Conservation (phyloP, 371 early-diverging fungal genomes). For the Mucor irregularis region DNA sequence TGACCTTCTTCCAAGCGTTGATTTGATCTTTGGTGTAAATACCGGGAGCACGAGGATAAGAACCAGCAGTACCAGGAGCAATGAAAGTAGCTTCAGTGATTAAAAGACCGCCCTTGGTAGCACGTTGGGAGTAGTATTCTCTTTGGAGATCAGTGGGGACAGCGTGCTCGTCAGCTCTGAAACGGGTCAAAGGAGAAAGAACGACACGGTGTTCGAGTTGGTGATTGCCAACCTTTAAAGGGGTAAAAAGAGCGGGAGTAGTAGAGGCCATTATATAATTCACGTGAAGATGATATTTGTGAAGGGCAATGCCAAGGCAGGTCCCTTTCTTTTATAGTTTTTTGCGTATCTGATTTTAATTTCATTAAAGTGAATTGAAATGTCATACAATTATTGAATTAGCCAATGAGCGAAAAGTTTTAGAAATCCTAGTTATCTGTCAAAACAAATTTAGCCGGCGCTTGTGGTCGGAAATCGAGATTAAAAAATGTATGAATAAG, state of each 20-base stretch:
- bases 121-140: conserved; percentile 62
- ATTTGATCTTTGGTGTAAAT: conserved; percentile 47
- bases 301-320: too few species aligned
- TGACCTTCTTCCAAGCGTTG: conserved; percentile 56
- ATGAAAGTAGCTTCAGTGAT: conserved; percentile 59
- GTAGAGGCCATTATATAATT: conserved; percentile 26
- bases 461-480: too few species aligned
- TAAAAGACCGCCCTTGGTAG: conserved; percentile 55
- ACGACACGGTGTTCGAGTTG: conserved; percentile 54
- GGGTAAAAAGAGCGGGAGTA: conserved; percentile 2
- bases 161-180: conserved; percentile 33
- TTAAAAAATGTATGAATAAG: too few species aligned
- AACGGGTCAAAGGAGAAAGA: conserved; percentile 56
- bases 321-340: too few species aligned
- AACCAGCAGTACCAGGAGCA: conserved; percentile 33
- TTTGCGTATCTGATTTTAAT: too few species aligned
- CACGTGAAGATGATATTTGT: neutral
- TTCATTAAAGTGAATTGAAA: too few species aligned
- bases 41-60: conserved; percentile 40
- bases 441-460: too few species aligned
- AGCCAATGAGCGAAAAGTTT: too few species aligned
- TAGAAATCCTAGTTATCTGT: too few species aligned
- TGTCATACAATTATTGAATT: too few species aligned
- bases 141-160: conserved; percentile 46
- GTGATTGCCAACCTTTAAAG: conserved; percentile 15